Evolutionary conservation across 202 grass and related monocot genomes (phyloP).

Genomic region (Panicum virgatum): DNA sequence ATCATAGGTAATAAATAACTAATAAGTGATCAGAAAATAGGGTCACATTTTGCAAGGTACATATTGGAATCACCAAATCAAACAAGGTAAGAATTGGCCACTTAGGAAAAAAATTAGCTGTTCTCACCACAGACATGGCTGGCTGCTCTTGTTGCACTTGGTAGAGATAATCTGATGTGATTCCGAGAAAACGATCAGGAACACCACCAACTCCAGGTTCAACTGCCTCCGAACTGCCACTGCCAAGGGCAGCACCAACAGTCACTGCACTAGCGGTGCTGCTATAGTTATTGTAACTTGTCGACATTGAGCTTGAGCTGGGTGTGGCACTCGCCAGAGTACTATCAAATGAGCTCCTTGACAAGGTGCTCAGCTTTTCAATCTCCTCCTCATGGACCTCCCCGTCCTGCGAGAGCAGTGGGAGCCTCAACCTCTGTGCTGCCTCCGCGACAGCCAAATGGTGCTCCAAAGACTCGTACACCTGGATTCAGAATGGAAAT

Average conservation of each 20-base stretch:
- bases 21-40: neutral
- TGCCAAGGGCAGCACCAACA: conserved; percentile 25
- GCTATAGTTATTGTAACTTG: conserved; percentile 69
- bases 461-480: conserved; percentile 92
- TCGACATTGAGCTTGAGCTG: conserved; percentile 65
- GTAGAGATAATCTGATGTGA: conserved; percentile 82
- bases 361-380: conserved; percentile 78
- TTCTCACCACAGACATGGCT: conserved; percentile 61
- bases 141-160: conserved; percentile 83
- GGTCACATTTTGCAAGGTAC: neutral
- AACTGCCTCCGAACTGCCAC: conserved; percentile 31
- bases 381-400: conserved; percentile 91
- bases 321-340: conserved; percentile 53
- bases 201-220: conserved; percentile 89
- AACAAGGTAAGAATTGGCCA: neutral
- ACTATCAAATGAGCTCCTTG: conserved; percentile 86
- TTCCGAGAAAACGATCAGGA: conserved; percentile 88
- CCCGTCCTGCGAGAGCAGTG: conserved; percentile 79
- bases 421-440: conserved; percentile 84
- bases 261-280: conserved; percentile 51
- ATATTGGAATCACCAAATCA: neutral
- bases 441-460: conserved; percentile 71
- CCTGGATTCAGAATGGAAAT: conserved; percentile 55
- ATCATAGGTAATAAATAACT: neutral
- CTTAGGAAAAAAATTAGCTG: neutral